Conservation (phyloP, 768 basidiomycete genomes). For the Leucocoprinus sp. region DNA sequence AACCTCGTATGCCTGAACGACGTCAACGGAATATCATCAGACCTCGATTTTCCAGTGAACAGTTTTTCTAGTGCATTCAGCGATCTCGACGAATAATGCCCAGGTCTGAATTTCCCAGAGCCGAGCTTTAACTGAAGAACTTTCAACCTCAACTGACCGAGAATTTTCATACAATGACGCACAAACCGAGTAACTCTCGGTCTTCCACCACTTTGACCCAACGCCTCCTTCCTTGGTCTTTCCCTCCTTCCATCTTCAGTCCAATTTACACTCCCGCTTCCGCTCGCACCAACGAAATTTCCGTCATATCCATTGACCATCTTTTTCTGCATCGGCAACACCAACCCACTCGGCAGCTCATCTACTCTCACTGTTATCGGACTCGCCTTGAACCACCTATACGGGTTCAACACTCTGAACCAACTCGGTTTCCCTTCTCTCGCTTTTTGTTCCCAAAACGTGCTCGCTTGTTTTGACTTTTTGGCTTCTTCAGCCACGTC, state of each 20-base stretch:
- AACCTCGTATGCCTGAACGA: conserved; percentile 37
- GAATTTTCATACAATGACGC: background rate
- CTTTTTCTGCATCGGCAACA: conserved; percentile 73
- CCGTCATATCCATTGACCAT: conserved; percentile 32
- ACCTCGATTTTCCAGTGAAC: conserved; percentile 48
- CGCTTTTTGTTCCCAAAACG: conserved; percentile 55
- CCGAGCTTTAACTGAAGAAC: conserved; percentile 17
- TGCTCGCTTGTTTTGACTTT: conserved; percentile 67
- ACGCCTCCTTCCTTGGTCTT: background rate
- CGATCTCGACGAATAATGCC: conserved; percentile 50
- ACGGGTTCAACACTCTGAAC: conserved; percentile 77
- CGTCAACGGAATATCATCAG: conserved; percentile 51
- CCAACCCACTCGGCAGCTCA: conserved; percentile 60
- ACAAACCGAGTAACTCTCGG: background rate
- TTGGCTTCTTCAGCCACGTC: conserved; percentile 88
- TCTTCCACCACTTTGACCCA: background rate
- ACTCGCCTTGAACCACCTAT: conserved; percentile 71
- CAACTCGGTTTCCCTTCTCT: conserved; percentile 47
- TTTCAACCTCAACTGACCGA: background rate
- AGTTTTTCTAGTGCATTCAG: conserved; percentile 54
- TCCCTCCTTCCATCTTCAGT: background rate
- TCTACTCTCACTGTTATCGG: conserved; percentile 68
- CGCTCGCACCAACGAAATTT: background rate
- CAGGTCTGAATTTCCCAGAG: conserved; percentile 25
- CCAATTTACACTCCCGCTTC: background rate